These are phyloP conservation scores for Citrullus amarus DNA, from an alignment of 306 rosid species.

Conservation along the genomic window DNA sequence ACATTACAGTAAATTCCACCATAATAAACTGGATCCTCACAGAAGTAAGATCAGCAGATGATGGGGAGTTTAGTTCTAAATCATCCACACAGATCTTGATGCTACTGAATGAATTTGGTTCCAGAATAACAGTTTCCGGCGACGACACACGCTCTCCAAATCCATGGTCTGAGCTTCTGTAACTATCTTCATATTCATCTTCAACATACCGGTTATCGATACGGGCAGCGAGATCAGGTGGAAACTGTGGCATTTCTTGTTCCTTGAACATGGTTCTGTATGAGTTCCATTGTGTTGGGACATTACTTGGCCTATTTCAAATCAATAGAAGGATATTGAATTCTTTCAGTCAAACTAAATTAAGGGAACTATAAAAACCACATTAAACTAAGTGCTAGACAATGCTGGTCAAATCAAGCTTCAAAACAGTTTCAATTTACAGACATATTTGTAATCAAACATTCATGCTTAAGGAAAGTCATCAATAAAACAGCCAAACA, in stretches of 20 bases:
- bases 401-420: slow-evolving; percentile 5
- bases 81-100: slow-evolving; percentile 45
- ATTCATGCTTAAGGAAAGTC: not conserved
- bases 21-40: slow-evolving; percentile 47
- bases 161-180: slow-evolving; percentile 36
- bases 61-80: slow-evolving; percentile 47
- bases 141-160: slow-evolving; percentile 53
- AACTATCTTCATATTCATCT: slow-evolving; percentile 26
- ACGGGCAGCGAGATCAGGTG: slow-evolving; percentile 17
- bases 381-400: not conserved
- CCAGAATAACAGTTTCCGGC: slow-evolving; percentile 51
- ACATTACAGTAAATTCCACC: slow-evolving; percentile 22
- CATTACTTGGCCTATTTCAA: slow-evolving; percentile 50
- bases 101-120: slow-evolving; percentile 46
- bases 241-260: slow-evolving; percentile 29
- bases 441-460: not conserved
- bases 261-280: slow-evolving; percentile 27
- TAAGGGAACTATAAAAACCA: not conserved
- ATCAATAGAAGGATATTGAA: slow-evolving; percentile 9
- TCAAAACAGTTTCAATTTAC: slow-evolving; percentile 1
- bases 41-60: slow-evolving; percentile 55
- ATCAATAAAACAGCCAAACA: not conserved
- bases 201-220: slow-evolving; percentile 32
- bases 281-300: slow-evolving; percentile 57
- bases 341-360: not conserved